Evolutionary conservation across 768 basidiomycete species (phyloP), one percentile per base, ranked within the genome.

Genomic region (Psilocybe subaeruginosa): DNA sequence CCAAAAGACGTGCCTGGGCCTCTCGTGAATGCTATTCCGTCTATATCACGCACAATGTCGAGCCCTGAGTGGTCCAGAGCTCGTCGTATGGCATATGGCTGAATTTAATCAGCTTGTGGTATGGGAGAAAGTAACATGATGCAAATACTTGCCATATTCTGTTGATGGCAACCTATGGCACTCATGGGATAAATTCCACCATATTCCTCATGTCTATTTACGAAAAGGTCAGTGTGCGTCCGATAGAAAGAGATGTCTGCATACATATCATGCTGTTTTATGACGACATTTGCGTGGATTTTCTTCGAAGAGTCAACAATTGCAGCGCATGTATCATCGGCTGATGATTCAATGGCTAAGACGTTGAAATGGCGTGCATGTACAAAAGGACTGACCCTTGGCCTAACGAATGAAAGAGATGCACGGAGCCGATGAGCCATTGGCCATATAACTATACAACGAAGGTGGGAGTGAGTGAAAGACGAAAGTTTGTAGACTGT

Each of bases 301-400:
- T 79, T 69, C 17, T 86, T 82, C 7, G 83, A 77, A 1, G 89
- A 91, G 17, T 85, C 83, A 37, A 99, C 90, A 53, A 99, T 80
- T 0, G 96, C 91, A 14, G 89, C 93, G 67, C 95, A 97, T 1
- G 95, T 92, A 70, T 99, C 97, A 73, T 99, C 97, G 12, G 95
- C 94, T 11, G 93, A 95, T 1, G 90, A 89, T 74, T 97, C 95
- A 39, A 97, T 68, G 7, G 86, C 90, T 7, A 93, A 82, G 12
- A 92, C 86, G 1, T 85, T 90, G 68, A 92, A 87, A 23, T 54
- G 55, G 33, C 73, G 73, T 30, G 52, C 12, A 56, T 50, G 46
- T 31, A 61, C 35, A 45, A 46, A 50, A 37, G 29, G 39, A 27
- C 52, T 46, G 48, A 23, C 47, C 19, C 46, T 35, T 45, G 16